These are phyloP conservation scores for Hemileia vastatrix DNA, from an alignment of 1,284 basidiomycete genomes.

Conservation along the genomic window DNA sequence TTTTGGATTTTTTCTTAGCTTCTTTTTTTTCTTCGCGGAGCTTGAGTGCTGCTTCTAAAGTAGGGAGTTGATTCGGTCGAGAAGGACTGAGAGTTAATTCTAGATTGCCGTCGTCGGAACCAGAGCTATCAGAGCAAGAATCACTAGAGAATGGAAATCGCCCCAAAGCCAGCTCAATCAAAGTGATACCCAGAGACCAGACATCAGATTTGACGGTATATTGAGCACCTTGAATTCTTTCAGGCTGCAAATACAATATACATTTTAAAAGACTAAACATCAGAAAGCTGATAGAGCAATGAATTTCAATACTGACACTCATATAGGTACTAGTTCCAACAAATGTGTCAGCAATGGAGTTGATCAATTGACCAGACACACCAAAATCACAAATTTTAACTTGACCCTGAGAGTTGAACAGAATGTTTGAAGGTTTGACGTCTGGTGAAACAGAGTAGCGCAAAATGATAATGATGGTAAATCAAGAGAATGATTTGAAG, in stretches of 20 bases:
- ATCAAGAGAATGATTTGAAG: neutral
- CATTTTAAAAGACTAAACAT: neutral
- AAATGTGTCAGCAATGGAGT: slow-evolving; percentile 97
- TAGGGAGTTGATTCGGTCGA: slow-evolving; percentile 41
- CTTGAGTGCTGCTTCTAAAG: slow-evolving; percentile 22
- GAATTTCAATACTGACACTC: slow-evolving; percentile 61
- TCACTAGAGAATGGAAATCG: slow-evolving; percentile 70
- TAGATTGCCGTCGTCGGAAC: slow-evolving; percentile 50
- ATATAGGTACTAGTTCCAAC: slow-evolving; percentile 98
- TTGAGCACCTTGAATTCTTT: slow-evolving; percentile 94
- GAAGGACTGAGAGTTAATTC: slow-evolving; percentile 47
- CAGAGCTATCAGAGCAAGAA: slow-evolving; percentile 47
- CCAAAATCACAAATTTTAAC: slow-evolving; percentile 99
- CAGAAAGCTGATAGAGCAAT: neutral
- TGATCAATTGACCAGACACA: slow-evolving; percentile 95
- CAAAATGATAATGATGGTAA: neutral
- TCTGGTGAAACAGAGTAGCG: slow-evolving; percentile 51
- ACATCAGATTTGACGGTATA: slow-evolving; percentile 97
- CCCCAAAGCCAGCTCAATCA: slow-evolving; percentile 88
- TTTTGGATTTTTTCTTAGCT: slow-evolving; percentile 45
- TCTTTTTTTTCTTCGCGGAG: slow-evolving; percentile 48
- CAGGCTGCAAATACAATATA: slow-evolving; percentile 57
- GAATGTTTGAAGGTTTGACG: slow-evolving; percentile 97
- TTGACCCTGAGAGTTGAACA: slow-evolving; percentile 82
- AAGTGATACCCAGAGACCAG: slow-evolving; percentile 88